A percentile compares a stretch with the other conserved stretches of the same genome.
Evolutionary conservation across 352 stramenopile species (phyloP).

Genomic region (Thraustotheca clavata): DNA sequence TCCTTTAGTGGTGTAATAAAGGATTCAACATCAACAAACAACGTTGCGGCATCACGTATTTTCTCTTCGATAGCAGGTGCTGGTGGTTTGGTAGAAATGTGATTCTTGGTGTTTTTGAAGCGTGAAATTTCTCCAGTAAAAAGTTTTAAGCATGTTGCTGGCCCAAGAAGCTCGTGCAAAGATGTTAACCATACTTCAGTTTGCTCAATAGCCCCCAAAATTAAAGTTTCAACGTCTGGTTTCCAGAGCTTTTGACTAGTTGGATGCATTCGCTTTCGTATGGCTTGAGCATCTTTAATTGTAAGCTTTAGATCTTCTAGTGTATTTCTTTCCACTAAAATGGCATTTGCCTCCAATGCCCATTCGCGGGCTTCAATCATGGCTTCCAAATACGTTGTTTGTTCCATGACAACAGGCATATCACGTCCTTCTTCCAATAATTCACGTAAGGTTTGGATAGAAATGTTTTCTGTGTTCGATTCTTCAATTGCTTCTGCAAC

Average conservation of each 20-base stretch:
- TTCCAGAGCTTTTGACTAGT: slow-evolving; percentile 81
- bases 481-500: slow-evolving; percentile 68
- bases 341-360: slow-evolving; percentile 40
- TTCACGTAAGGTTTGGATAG: slow-evolving; percentile 62
- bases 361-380: slow-evolving; percentile 74
- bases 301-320: slow-evolving; percentile 59
- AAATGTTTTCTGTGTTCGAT: slow-evolving; percentile 43
- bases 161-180: slow-evolving; percentile 56
- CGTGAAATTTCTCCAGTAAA: slow-evolving; percentile 30
- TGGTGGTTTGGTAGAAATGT: slow-evolving; percentile 46
- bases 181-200: slow-evolving; percentile 69
- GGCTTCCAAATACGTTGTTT: slow-evolving; percentile 65
- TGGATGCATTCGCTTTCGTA: slow-evolving; percentile 56
- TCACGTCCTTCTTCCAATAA: slow-evolving; percentile 69
- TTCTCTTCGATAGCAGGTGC: slow-evolving; percentile 57
- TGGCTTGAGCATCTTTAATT: slow-evolving; percentile 45
- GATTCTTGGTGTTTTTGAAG: neutral
- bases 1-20: slow-evolving; percentile 54
- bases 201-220: slow-evolving; percentile 54
- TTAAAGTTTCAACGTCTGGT: slow-evolving; percentile 70
- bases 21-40: slow-evolving; percentile 53
- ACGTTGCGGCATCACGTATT: slow-evolving; percentile 48
- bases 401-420: slow-evolving; percentile 86
- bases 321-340: slow-evolving; percentile 46
- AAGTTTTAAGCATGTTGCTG: slow-evolving; percentile 50